Evolutionary conservation across 1,284 basidiomycete genomes (phyloP), one percentile per base, ranked within the genome.

Genomic region (Amylostereum areolatum): DNA sequence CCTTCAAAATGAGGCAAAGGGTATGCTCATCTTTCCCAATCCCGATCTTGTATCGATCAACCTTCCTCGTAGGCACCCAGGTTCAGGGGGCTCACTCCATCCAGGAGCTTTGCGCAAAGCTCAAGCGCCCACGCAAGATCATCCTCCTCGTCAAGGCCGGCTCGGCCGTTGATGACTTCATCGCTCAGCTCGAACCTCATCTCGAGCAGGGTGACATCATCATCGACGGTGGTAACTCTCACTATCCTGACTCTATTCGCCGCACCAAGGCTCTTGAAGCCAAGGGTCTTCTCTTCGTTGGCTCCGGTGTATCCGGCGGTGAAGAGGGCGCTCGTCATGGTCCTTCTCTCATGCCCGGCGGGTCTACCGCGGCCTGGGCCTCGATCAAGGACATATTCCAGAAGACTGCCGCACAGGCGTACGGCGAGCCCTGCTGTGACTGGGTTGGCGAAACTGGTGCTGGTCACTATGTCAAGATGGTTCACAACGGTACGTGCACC

Each of bases 201-300:
- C 82, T 91, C 50, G 87, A 89, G 61, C 56, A 74, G 51, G 89
- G 88, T 55, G 88, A 91, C 73, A 98, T 99, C 76, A 83, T 99
- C 78, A 98, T 99, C 62, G 97, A 99, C 70, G 97, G 97, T 64
- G 96, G 97, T 65, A 99, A 99, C 79, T 98, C 95, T 50, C 94
- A 99, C 76, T 99, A 92, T 77, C 96, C 97, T 56, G 97, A 99
- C 72, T 90, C 93, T 48, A 96, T 95, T 73, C 92, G 97, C 63
- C 92, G 97, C 65, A 81, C 85, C 66, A 74, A 93, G 69, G 93
- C 95, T 67, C 86, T 99, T 61, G 95, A 98, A 74, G 68, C 81
- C 53, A 95, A 98, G 77, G 95, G 95, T 48, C 74, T 98, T 60
- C 83, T 97, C 62, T 99, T 96, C 62, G 96, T 99, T 62, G 97